Evolutionary conservation across 495 filamentous ascomycete species (phyloP), one percentile per base, ranked within the genome.

Genomic region (Monascus purpureus): DNA sequence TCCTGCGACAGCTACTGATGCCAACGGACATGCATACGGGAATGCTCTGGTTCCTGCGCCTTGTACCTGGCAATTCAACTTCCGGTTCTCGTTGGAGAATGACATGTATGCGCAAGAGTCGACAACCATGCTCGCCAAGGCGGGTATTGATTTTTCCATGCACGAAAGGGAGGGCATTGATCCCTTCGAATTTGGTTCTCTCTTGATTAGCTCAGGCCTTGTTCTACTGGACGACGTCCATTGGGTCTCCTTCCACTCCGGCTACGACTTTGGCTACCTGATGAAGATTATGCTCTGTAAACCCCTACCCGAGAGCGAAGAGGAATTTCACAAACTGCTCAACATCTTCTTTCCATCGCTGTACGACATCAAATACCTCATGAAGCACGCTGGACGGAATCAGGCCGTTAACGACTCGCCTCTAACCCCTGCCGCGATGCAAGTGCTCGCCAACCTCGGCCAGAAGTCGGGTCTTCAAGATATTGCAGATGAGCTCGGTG

Each of bases 1-100:
- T 5, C 83, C 81, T 7, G 68, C 75, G 2, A 74, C 68, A 38
- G 68, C 67, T 6, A 65, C 73, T 19, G 73, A 82, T 38, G 59
- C 62, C 27, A 53, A 60, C 50, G 53, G 70, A 56, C 44, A 61
- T 55, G 42, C 55, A 4, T 58, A 57, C 11, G 54, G 53, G n/a
- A 68, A 64, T 36, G 68, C 61, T 35, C 64, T 80, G 29, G 58
- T 71, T 5, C 72, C 76, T 16, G 70, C 81, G 18, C 86, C 86
- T 7, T 88, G 77, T 44, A 93, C 90, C 13, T 97, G 90, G 90
- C 85, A 93, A 41, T 97, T 97, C 68, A 95, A 97, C 61, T 97
- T 97, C 59, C 82, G 87, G 44, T 97, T 96, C 50, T 86, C 84
- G 3, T 65, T 93, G 7, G 76, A 88, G 40, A 73, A 84, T 3